Conservation (phyloP, 2,329 filamentous ascomycete genomes). For the Rhinocladiella mackenziei region DNA sequence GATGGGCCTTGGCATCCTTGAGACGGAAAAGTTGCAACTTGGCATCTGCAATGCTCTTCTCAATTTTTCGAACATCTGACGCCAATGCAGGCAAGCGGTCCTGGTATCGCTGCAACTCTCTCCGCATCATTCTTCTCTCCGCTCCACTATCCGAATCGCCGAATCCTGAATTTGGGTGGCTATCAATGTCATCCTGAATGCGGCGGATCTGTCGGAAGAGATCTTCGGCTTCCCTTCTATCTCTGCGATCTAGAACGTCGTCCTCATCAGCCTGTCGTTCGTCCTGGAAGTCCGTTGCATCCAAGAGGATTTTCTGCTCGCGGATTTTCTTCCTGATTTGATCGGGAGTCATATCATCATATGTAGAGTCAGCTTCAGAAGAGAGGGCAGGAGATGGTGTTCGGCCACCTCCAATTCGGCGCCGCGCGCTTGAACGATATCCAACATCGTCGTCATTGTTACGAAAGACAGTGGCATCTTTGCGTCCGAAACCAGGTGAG, state of each 20-base stretch:
- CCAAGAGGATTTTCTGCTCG: conserved; percentile 89
- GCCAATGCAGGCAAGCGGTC: conserved; percentile 89
- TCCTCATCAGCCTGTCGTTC: conserved; percentile 88
- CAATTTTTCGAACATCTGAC: conserved; percentile 83
- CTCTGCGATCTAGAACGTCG: conserved; percentile 81
- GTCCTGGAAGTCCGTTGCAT: conserved; percentile 94
- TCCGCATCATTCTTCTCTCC: conserved; percentile 77
- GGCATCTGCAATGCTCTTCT: conserved; percentile 88
- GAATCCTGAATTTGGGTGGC: conserved; percentile 72
- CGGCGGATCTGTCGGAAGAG: conserved; percentile 87
- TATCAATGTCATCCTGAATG: conserved; percentile 90
- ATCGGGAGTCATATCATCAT: conserved; percentile 79
- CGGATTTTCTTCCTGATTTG: conserved; percentile 88
- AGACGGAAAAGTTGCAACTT: conserved; percentile 88
- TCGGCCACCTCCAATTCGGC: conserved; percentile 66
- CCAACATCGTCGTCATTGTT: conserved; percentile 92
- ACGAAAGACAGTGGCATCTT: conserved; percentile 94
- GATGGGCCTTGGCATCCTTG: conserved; percentile 87
- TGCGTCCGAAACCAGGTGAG: conserved; percentile 60
- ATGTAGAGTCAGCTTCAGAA: conserved; percentile 58
- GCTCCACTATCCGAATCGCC: conserved; percentile 76
- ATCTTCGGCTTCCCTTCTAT: conserved; percentile 88
- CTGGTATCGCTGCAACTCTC: conserved; percentile 81
- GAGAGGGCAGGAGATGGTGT: conserved; percentile 79
- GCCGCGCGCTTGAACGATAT: conserved; percentile 89